These are phyloP conservation scores for Isabelozyma heimii DNA, from an alignment of 805 yeast genomes.

Conservation along the genomic window DNA sequence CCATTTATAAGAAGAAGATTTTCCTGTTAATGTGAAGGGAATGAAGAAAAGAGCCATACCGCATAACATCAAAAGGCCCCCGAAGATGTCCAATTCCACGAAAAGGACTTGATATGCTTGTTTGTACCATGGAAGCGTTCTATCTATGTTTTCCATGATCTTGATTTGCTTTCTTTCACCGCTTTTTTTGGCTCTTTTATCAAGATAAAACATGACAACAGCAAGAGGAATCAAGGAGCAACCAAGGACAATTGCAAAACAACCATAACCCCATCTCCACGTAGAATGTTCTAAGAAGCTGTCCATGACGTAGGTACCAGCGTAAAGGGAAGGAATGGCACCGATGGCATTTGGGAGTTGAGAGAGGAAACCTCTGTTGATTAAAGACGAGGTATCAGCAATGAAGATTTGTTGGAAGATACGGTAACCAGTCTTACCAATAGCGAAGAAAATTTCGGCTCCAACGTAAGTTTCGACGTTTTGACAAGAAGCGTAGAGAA, in stretches of 20 bases:
- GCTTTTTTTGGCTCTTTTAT: conserved; percentile 20
- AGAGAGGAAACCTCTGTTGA: conserved; percentile 34
- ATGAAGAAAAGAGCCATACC: conserved; percentile 21
- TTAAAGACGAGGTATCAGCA: conserved; percentile 38
- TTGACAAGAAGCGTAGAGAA: conserved; percentile 33
- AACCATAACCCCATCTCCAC: conserved; percentile 7
- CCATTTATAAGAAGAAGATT: conserved; percentile 9
- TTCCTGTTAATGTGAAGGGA: conserved; percentile 25
- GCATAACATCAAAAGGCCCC: conserved; percentile 12
- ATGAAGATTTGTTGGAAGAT: conserved; percentile 31
- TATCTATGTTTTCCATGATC: conserved; percentile 10
- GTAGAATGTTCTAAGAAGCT: conserved; percentile 11
- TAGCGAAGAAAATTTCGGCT: conserved; percentile 33
- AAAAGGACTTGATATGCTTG: conserved; percentile 13
- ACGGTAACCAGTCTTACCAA: conserved; percentile 36
- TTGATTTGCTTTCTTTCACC: conserved; percentile 9
- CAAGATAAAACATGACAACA: conserved; percentile 20
- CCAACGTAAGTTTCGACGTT: conserved; percentile 32
- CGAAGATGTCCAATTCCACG: conserved; percentile 18
- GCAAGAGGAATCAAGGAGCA: conserved; percentile 20
- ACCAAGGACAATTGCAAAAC: conserved; percentile 7
- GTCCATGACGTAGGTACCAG: conserved; percentile 24
- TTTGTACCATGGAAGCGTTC: conserved; percentile 1
- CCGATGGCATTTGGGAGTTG: conserved; percentile 29
- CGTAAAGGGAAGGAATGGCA: conserved; percentile 29